These are phyloP conservation scores for Heliosperma pusillum DNA, from an alignment of 148 eudicot genomes.

Conservation along the genomic window DNA sequence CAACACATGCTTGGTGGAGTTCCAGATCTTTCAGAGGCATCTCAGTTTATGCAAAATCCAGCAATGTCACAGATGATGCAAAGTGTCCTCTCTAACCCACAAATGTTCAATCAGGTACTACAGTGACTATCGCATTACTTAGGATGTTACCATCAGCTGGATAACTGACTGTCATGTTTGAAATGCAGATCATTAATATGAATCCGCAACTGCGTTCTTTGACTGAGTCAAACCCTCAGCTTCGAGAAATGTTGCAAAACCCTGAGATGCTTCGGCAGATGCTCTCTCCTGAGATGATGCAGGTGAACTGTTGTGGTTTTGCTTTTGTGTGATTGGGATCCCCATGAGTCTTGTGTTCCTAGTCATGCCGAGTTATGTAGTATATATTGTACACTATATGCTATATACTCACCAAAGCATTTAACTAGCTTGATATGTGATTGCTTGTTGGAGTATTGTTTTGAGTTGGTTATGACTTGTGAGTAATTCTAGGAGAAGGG, in stretches of 20 bases:
- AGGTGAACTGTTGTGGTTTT: slow-evolving; percentile 39
- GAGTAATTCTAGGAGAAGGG: no score
- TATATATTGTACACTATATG: no score
- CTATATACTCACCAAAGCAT: neutral
- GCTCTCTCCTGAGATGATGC: slow-evolving; percentile 78
- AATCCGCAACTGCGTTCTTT: slow-evolving; percentile 72
- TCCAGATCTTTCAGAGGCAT: slow-evolving; percentile 55
- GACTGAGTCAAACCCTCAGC: slow-evolving; percentile 75
- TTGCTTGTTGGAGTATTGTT: neutral
- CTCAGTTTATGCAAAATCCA: slow-evolving; percentile 79
- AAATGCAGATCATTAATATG: slow-evolving; percentile 40
- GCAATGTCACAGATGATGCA: slow-evolving; percentile 95
- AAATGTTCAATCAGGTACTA: slow-evolving; percentile 74
- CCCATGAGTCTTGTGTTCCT: neutral
- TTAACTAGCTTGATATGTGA: neutral
- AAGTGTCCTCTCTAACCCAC: slow-evolving; percentile 77
- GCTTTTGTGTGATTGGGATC: neutral
- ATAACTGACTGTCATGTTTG: slow-evolving; percentile 12
- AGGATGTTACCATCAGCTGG: neutral
- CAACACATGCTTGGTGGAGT: slow-evolving; percentile 49
- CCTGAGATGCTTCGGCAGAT: slow-evolving; percentile 76
- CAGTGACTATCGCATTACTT: neutral
- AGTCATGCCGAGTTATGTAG: neutral
- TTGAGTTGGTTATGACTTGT: no score
- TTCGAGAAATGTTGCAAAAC: slow-evolving; percentile 93